These are phyloP conservation scores for Batkoa obscura DNA, from an alignment of 371 early-diverging fungal species.

Conservation along the genomic window DNA sequence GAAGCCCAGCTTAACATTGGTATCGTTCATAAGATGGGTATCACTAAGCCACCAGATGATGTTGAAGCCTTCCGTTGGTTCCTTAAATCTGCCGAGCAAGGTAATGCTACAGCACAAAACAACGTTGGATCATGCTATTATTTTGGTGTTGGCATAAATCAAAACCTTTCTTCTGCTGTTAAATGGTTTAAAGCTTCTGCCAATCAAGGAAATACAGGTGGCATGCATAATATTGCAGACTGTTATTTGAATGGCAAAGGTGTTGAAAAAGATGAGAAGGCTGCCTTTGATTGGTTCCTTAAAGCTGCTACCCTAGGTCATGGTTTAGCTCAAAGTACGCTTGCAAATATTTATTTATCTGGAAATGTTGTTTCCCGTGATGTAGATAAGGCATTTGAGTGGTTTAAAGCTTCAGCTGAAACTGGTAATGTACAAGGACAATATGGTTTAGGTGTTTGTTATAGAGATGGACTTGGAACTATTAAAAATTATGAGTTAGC, in stretches of 20 bases:
- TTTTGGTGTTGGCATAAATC: slow-evolving; percentile 50
- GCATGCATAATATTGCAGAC: slow-evolving; percentile 71
- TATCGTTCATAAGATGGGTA: slow-evolving; percentile 57
- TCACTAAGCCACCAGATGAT: slow-evolving; percentile 39
- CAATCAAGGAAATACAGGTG: slow-evolving; percentile 62
- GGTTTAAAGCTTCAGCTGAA: slow-evolving; percentile 12
- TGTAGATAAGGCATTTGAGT: slow-evolving; percentile 13
- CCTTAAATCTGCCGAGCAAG: slow-evolving; percentile 36
- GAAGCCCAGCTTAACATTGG: slow-evolving; percentile 52
- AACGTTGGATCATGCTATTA: slow-evolving; percentile 85
- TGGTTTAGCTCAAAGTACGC: slow-evolving; percentile 57
- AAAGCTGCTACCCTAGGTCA: slow-evolving; percentile 39
- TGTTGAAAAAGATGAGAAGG: slow-evolving; percentile 24
- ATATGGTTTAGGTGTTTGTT: slow-evolving; percentile 57
- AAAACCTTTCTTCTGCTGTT: slow-evolving; percentile 47
- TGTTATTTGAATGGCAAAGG: slow-evolving; percentile 76
- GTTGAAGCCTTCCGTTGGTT: slow-evolving; percentile 49
- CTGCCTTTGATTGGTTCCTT: slow-evolving; percentile 53
- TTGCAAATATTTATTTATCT: slow-evolving; percentile 52
- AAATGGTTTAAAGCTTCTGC: slow-evolving; percentile 66
- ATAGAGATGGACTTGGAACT: slow-evolving; percentile 56
- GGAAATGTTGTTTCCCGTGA: slow-evolving; percentile 43
- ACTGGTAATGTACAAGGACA: slow-evolving; percentile 40
- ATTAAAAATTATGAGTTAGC: slow-evolving; percentile 34
- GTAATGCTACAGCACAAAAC: slow-evolving; percentile 61